Evolutionary conservation across 2,329 filamentous ascomycete species (phyloP).

Genomic region (Pleochaeta shiraiana): DNA sequence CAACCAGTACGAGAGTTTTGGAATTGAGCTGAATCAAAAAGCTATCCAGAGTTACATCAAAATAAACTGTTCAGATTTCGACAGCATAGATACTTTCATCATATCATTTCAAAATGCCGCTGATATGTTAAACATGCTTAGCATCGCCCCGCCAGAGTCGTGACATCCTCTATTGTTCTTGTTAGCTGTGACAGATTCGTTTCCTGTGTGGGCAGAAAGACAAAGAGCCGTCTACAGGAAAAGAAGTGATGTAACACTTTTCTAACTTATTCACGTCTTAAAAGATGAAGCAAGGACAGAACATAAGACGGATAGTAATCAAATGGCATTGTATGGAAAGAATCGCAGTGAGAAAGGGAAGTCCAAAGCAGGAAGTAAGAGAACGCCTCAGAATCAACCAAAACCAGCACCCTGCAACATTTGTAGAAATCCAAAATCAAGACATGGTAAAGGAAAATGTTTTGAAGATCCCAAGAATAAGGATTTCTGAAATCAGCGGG

Average conservation of each 20-base stretch:
- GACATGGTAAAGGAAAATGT: neutral
- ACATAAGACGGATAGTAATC: neutral
- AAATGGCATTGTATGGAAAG: slow-evolving; percentile 1
- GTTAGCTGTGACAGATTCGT: neutral
- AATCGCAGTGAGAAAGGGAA: neutral
- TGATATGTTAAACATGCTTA: slow-evolving; percentile 1
- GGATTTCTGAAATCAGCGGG: neutral
- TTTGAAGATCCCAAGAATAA: too few species aligned
- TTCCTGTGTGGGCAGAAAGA: too few species aligned
- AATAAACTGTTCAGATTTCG: neutral
- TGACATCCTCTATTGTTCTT: neutral
- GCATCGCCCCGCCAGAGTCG: neutral
- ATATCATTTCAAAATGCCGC: neutral
- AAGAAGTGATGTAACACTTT: neutral
- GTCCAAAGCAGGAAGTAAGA: neutral
- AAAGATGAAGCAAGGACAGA: slow-evolving; percentile 1
- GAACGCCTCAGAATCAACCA: neutral
- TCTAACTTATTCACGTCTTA: neutral
- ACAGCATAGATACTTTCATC: slow-evolving; percentile 3
- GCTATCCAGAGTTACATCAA: neutral
- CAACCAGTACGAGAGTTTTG: too few species aligned
- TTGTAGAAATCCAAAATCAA: neutral
- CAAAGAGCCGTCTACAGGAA: neutral
- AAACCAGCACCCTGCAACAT: neutral
- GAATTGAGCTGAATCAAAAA: too few species aligned